Evolutionary conservation across 345 rosid species (phyloP), one percentile per base, ranked within the genome.

Genomic region (Boechera stricta): DNA sequence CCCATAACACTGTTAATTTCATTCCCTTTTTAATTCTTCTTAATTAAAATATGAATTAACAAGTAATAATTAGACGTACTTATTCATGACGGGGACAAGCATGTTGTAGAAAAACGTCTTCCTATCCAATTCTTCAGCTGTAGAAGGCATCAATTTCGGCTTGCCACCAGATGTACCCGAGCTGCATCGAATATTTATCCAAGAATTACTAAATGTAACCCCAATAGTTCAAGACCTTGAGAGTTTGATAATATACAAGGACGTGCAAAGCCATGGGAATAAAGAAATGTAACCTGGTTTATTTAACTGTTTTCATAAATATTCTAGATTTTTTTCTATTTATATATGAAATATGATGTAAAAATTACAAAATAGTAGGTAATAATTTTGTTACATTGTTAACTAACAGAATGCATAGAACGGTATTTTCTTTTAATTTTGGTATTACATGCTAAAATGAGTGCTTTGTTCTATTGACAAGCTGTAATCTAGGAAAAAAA

Each of bases 21-120:
- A 45, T 45, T 45, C 42, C 18, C 18, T 15, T 45, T 45, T 13
- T 15, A 45, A 29, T 28, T 28, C 8, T 29, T 53, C 13, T 53
- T 53, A 5, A 55, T 28, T 11, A 29, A n/a, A 36, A 55, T 33
- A 26, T 11, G 12, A 5, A 55, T 28, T 16, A 55, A 12, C 4
- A 51, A 51, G 55, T 3, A 4, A 3, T 15, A 5, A 38, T 58
- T 38, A 33, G 12, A 51, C 11, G 35, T 58, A 86, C 92, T 88
- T 85, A 72, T 82, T 82, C 80, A 88, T 82, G 52, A 86, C 72
- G 6, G 89, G 88, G 45, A 86, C 82, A 6, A 85, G 88, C 76
- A 86, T 70, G 82, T 80, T 80, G 76, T 84, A 83, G 49, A 82
- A 84, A 77, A 82, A 83, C 15, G 86, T 72, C 77, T 85, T 88